These are phyloP conservation scores for Colletotrichum abscissum DNA, from an alignment of 2,329 filamentous ascomycete species.

Conservation along the genomic window DNA sequence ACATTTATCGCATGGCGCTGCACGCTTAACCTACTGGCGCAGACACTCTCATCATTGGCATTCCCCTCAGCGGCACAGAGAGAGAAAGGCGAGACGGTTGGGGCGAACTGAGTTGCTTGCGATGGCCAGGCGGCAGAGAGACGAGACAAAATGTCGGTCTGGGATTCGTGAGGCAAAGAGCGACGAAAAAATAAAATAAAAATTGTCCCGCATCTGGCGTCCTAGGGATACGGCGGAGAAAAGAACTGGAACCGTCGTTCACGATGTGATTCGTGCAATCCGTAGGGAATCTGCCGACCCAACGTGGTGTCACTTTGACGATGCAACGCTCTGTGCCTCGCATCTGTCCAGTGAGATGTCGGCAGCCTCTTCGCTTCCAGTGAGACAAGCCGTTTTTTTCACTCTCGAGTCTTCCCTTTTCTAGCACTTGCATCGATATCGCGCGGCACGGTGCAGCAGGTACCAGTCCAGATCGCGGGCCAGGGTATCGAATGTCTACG, in stretches of 20 bases:
- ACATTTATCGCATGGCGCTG: background rate
- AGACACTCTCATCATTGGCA: background rate
- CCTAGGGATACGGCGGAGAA: conserved; percentile 8
- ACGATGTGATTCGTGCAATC: conserved; percentile 35
- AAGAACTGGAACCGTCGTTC: conserved; percentile 10
- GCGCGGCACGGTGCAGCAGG: conserved; percentile 34
- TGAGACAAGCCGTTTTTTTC: conserved; percentile 11
- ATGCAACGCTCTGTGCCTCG: conserved; percentile 31
- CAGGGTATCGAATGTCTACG: conserved; percentile 10
- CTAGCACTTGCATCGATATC: conserved; percentile 19
- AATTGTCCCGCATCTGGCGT: conserved; percentile 8
- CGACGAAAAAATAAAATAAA: conserved; percentile 1
- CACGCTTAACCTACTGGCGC: background rate
- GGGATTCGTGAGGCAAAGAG: background rate
- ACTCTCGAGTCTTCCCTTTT: background rate
- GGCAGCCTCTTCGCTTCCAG: conserved; percentile 9
- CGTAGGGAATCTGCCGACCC: conserved; percentile 25
- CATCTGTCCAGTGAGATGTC: conserved; percentile 21
- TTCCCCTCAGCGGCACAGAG: background rate
- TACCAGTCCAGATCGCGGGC: conserved; percentile 16
- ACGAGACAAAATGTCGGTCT: conserved; percentile 34
- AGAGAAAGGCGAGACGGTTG: background rate
- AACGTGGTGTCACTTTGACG: conserved; percentile 24
- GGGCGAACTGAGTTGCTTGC: conserved; percentile 7
- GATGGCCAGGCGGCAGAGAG: background rate